Percentiles rank a stretch among this genome's conserved stretches.
phyloP scores from a whole-genome alignment of 805 yeast genomes.

The Candida quercuum region DNA sequence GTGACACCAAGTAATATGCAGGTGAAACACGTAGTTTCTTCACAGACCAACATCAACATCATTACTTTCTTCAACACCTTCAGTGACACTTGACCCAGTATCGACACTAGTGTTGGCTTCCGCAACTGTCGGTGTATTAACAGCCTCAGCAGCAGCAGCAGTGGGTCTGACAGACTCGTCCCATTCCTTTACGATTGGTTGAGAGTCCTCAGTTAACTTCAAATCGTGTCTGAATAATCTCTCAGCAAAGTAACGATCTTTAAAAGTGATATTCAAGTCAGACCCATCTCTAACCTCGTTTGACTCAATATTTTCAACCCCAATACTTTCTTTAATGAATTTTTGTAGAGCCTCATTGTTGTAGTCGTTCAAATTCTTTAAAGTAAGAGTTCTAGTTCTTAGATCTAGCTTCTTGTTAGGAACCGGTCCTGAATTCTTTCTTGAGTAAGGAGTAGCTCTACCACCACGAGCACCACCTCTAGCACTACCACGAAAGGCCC shows the following conservation, averaged over 20 bases:
- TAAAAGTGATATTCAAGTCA: slow-evolving; percentile 16
- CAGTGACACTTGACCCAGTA: too few relatives aligned
- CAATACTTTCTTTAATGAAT: slow-evolving; percentile 9
- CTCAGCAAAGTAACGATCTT: slow-evolving; percentile 19
- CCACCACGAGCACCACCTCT: slow-evolving; percentile 1
- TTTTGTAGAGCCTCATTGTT: slow-evolving; percentile 11
- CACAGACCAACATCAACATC: background rate
- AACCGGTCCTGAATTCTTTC: slow-evolving; percentile 4
- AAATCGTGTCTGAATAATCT: slow-evolving; percentile 14
- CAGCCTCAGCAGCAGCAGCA: background rate
- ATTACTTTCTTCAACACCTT: background rate
- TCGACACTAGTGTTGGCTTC: too few relatives aligned
- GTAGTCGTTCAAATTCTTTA: slow-evolving; percentile 14
- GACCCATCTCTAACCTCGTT: slow-evolving; percentile 4
- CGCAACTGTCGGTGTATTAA: background rate
- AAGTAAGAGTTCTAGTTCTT: slow-evolving; percentile 18
- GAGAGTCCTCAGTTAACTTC: slow-evolving; percentile 4
- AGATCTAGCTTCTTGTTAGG: slow-evolving; percentile 16
- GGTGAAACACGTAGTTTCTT: too few relatives aligned
- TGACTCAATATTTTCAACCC: slow-evolving; percentile 9
- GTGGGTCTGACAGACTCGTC: slow-evolving; percentile 15
- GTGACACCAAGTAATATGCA: too few relatives aligned
- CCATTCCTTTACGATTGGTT: slow-evolving; percentile 15
- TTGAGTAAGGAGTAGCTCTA: slow-evolving; percentile 14
- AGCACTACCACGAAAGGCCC: slow-evolving; percentile 2